Base-by-base conservation (phyloP, 345 rosid species). In the Eucalyptus decipiens region DNA sequence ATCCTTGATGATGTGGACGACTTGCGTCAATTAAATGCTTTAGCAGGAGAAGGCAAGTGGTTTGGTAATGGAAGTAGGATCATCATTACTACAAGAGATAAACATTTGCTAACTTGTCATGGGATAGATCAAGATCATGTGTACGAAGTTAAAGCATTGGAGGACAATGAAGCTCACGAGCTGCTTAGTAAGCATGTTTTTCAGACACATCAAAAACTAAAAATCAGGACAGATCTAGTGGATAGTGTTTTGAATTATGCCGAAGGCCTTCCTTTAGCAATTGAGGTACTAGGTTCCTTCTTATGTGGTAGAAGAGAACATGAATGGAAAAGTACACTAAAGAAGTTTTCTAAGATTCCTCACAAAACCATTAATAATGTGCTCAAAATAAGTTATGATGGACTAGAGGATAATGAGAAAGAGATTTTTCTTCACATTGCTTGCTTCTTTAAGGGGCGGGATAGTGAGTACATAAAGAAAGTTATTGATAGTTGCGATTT, bases 91-190 rank as follows among this genome's bases (percentile, higher is more conserved):
- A 58, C 67, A 58, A 58, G 67, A 58, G 67, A 58, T 26, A 26
- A 11, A 26, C 67, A 58, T 3, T 5, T 58, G 65, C 4, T 26
- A 58, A 26, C 14, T 26, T 26, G n/a, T 26, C 65, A 58, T 1
- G 65, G 65, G 65, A 58, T 58, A 58, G 15, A 58, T 58, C 65
- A 58, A 58, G 65, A 58, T 26, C n/a, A 58, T 26, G n/a, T 58
- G n/a, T 58, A 58, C 1, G 4, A 58, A 58, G 65, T 58, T 58
- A 11, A 58, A 26, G 4, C 65, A 26, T 11, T 26, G 15, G n/a
- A 26, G 7, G 67, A 58, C 0, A 24, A 0, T 11, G 15, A 58
- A 58, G 67, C 67, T 58, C 15, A 0, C 0, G 15, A 58, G n/a
- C 7, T 58, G 0, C 16, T 58, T 2, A 4, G n/a, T 26, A 58